phyloP scores from a whole-genome alignment of 345 rosid genomes.

The Euphorbia peplus region DNA sequence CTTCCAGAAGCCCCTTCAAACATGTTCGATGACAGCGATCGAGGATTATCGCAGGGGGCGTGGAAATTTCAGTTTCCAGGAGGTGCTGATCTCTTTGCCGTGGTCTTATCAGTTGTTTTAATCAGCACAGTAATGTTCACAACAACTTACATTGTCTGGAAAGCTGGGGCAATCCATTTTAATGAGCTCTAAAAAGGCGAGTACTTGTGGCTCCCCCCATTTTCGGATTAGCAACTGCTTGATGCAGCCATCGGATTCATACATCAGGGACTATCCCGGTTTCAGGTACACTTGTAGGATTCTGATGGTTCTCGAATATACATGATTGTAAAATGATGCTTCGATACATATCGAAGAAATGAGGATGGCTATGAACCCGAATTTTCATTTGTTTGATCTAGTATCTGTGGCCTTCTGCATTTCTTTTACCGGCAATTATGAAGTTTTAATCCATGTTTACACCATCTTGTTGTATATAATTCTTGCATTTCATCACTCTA shows the following conservation, averaged over 20 bases:
- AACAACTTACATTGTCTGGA: constrained; percentile 84
- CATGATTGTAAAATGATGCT: constrained; percentile 11
- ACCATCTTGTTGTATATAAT: background rate
- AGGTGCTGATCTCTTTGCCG: constrained; percentile 59
- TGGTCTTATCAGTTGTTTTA: constrained; percentile 65
- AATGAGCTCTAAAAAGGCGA: constrained; percentile 45
- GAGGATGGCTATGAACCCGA: background rate
- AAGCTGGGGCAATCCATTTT: constrained; percentile 88
- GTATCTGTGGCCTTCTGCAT: background rate
- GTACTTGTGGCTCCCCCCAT: constrained; percentile 14
- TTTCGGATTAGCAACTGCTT: constrained; percentile 5
- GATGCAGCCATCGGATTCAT: background rate
- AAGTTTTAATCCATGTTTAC: background rate
- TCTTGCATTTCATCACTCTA: background rate
- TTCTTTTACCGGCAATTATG: background rate
- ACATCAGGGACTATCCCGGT: constrained; percentile 10
- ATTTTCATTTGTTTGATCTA: background rate
- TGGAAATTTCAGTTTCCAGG: constrained; percentile 78
- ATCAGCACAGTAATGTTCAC: constrained; percentile 90
- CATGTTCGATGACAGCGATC: constrained; percentile 79
- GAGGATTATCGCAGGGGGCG: constrained; percentile 78
- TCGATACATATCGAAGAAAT: background rate
- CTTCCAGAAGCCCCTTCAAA: constrained; percentile 87
- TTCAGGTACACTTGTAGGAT: constrained; percentile 17
- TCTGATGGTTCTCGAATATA: constrained; percentile 9